Evolutionary conservation across 2,329 filamentous ascomycete species (phyloP), one percentile per base, ranked within the genome.

Genomic region (Pseudogymnoascus sp.): DNA sequence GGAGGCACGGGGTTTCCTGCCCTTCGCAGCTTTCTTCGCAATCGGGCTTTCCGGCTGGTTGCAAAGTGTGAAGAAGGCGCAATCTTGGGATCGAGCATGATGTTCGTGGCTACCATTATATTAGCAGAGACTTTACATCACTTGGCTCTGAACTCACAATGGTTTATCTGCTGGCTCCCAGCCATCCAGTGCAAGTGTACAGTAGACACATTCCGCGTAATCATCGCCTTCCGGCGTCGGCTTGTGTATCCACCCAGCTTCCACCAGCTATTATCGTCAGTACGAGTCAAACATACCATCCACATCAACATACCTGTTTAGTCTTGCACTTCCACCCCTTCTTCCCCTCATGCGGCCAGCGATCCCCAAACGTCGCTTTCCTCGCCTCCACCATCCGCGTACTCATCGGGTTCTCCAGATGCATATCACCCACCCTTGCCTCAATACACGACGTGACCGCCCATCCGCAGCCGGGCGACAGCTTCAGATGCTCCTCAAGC

Each of bases 131-230:
- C 12, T 43, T 41, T 61, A 35, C 40, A 62, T 52, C 41, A 37
- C 25, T 7, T n/a, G 18, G 9, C n/a, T n/a, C n/a, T n/a, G 60
- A 65, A 70, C 64, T 76, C 88, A 92, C 87, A 89, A 84, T 65
- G 95, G 95, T 72, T 96, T 91, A 74, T 99, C 95, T 64, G 88
- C 87, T 1, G 89, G 88, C 72, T 97, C 95, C 95, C 96, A 99
- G 5, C 92, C 92, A 74, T 97, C 93, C 9, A 99, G 82, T 9
- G 89, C 91, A 14, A 97, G 78, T 63, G 89, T 86, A 77, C 95
- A 99, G 76, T 97, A 97, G 28, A 90, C 83, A 73, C 95, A 99
- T 9, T 89, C 95, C 8, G 91, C 90, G 77, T 93, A 90, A 74
- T 99, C 95, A 67, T 95, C 88, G 11, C 87, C 91, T 45, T 93